Evolutionary conservation across 495 filamentous ascomycete species (phyloP).

Genomic region (Lasiosphaeria hispida): DNA sequence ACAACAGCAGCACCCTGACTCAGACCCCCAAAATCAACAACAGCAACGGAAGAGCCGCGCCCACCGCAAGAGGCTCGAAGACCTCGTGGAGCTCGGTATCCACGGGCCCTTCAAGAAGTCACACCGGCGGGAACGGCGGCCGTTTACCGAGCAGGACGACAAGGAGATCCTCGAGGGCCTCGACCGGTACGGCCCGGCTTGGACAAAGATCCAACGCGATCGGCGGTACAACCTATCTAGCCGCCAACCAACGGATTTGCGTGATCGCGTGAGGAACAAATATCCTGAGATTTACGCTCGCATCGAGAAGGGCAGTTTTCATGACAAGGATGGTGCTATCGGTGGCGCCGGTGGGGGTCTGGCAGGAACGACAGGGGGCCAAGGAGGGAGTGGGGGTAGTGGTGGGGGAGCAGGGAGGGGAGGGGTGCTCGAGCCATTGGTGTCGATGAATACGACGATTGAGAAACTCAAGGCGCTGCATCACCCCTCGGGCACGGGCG

Average conservation of each 20-base stretch:
- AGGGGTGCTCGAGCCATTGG: slow-evolving; percentile 38
- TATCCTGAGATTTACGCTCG: slow-evolving; percentile 60
- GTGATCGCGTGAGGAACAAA: slow-evolving; percentile 79
- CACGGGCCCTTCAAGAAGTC: slow-evolving; percentile 53
- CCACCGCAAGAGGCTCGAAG: slow-evolving; percentile 54
- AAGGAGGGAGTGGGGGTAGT: too few species aligned
- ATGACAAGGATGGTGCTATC: slow-evolving; percentile 33
- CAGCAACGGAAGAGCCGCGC: slow-evolving; percentile 46
- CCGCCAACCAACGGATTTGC: slow-evolving; percentile 72
- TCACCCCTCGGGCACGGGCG: slow-evolving; percentile 19
- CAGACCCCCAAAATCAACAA: slow-evolving; percentile 13
- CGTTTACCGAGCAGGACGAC: slow-evolving; percentile 76
- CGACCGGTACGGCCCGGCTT: slow-evolving; percentile 69
- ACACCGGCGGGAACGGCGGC: slow-evolving; percentile 52
- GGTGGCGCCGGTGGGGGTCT: background rate
- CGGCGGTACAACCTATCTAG: slow-evolving; percentile 60
- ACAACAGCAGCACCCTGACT: slow-evolving; percentile 4
- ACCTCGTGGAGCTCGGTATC: slow-evolving; percentile 57
- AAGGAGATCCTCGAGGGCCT: slow-evolving; percentile 73
- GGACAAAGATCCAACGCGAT: slow-evolving; percentile 79
- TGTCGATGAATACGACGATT: slow-evolving; percentile 31
- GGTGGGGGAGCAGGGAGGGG: background rate
- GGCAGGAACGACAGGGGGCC: slow-evolving; percentile 13
- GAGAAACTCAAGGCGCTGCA: slow-evolving; percentile 29
- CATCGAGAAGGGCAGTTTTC: slow-evolving; percentile 56